Percentiles rank a stretch among this genome's conserved stretches.
Conservation (phyloP, 257 asterid genomes). For the Solanum pennellii region DNA sequence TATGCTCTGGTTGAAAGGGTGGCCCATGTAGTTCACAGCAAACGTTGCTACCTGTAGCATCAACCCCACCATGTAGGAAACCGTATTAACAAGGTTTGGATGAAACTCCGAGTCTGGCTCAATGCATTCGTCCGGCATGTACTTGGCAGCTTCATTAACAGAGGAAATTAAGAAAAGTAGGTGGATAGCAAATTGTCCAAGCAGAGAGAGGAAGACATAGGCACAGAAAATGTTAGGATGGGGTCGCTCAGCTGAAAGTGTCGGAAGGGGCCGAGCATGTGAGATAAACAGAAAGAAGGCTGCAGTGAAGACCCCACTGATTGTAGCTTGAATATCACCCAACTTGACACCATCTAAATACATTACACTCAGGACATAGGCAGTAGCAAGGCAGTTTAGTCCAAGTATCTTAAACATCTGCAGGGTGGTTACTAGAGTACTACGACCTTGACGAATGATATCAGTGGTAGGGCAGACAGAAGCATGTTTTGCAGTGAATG, state of each 20-base stretch:
- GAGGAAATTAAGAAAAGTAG: conserved; percentile 70
- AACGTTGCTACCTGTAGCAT: conserved; percentile 98
- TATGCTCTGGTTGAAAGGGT: conserved; percentile 94
- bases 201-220: conserved; percentile 85
- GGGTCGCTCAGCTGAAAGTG: conserved; percentile 87
- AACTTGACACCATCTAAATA: conserved; percentile 88
- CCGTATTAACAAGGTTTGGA: conserved; percentile 92
- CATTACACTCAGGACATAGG: conserved; percentile 94
- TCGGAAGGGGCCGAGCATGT: conserved; percentile 83
- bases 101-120: conserved; percentile 91
- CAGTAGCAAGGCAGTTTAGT: conserved; percentile 95
- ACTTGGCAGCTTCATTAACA: conserved; percentile 80
- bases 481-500: conserved; percentile 95
- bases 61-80: conserved; percentile 94
- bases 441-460: conserved; percentile 93
- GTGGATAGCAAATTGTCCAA: conserved; percentile 84
- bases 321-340: conserved; percentile 95
- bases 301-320: conserved; percentile 94
- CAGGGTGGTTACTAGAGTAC: conserved; percentile 93
- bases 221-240: conserved; percentile 90
- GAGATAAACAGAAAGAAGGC: conserved; percentile 93
- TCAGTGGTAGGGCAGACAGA: conserved; percentile 91
- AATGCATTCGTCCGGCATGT: conserved; percentile 95
- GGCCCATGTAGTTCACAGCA: conserved; percentile 98
- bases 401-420: conserved; percentile 99